Evolutionary conservation across 169 alveolate species (phyloP), one percentile per base, ranked within the genome.

Genomic region (Eimeria sp.): DNA sequence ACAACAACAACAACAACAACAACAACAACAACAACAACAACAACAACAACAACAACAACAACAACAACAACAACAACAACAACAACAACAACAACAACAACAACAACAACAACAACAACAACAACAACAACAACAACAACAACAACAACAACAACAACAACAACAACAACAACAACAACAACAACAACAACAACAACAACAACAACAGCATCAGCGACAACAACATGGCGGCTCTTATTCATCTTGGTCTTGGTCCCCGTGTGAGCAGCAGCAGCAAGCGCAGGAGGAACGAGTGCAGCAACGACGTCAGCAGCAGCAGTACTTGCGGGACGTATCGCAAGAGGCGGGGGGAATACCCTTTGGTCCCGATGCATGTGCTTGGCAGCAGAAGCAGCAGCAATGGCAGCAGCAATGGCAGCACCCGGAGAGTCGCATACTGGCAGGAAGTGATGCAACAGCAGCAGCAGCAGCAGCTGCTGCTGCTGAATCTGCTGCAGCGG

Each of bases 221-320:
- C 70, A 61, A 25, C 70, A 25, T 61, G 70, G 27, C 49, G 13
- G 54, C n/a, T 16, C 45, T 3, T 34, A 34, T 72, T 72, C 47
- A 6, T 72, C 40, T 72, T 40, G 49, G 27, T 72, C 54, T 27
- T 34, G 49, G 49, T 20, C 47, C 16, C 83, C 45, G 51, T 47
- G 47, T 27, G 54, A 72, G 49, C 83, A 72, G 83, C 82, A 72
- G 82, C 83, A 34, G 49, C 22, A 27, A 40, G 30, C 4, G 83
- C 83, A 72, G 51, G 49, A 72, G 83, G 49, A 72, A 47, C 83
- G 27, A 34, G 40, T 34, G 83, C 83, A 72, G 83, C 83, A 34
- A 22, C 54, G 49, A 20, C 83, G 10, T 51, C 83, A 40, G 83
- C 83, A 27, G 83, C 83, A 27, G 45, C 83, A 34, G 6, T 40